phyloP scores from a whole-genome alignment of 2,329 filamentous ascomycete species.

The Thielaviopsis populi region DNA sequence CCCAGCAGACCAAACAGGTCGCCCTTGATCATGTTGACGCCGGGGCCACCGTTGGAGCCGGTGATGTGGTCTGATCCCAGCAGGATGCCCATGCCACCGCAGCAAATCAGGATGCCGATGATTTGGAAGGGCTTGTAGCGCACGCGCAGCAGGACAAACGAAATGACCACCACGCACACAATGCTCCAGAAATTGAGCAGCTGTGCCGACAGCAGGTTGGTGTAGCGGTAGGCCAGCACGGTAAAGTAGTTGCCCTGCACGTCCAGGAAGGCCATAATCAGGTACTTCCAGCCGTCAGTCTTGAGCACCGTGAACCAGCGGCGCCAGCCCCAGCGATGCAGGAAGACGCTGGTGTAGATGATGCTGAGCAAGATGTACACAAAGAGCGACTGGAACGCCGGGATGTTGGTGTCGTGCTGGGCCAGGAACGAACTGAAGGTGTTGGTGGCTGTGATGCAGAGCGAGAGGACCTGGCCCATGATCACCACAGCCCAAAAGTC shows the following conservation, averaged over 20 bases:
- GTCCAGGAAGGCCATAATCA: conserved; percentile 83
- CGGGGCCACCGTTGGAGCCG: conserved; percentile 51
- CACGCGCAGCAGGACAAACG: conserved; percentile 67
- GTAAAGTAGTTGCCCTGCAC: conserved; percentile 98
- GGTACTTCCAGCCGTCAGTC: conserved; percentile 79
- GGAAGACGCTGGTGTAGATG: conserved; percentile 66
- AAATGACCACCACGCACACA: conserved; percentile 74
- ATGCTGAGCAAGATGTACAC: conserved; percentile 76
- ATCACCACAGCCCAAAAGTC: conserved; percentile 79
- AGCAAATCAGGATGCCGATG: conserved; percentile 73
- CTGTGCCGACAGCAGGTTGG: conserved; percentile 82
- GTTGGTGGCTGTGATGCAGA: conserved; percentile 86
- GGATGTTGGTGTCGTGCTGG: conserved; percentile 55
- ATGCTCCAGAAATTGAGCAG: conserved; percentile 99
- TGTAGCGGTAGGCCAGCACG: conserved; percentile 83
- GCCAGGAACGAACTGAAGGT: conserved; percentile 71
- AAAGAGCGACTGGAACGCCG: conserved; percentile 90
- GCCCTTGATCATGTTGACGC: conserved; percentile 66
- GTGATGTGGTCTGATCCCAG: conserved; percentile 79
- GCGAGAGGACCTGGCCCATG: conserved; percentile 68
- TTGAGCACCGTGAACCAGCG: conserved; percentile 49
- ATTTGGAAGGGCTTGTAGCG: conserved; percentile 83
- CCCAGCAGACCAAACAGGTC: conserved; percentile 84
- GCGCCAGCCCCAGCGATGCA: conserved; percentile 64
- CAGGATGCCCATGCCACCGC: conserved; percentile 77